These are phyloP conservation scores for Phylloporus rhodoxanthus DNA, from an alignment of 768 basidiomycete genomes.

Conservation along the genomic window DNA sequence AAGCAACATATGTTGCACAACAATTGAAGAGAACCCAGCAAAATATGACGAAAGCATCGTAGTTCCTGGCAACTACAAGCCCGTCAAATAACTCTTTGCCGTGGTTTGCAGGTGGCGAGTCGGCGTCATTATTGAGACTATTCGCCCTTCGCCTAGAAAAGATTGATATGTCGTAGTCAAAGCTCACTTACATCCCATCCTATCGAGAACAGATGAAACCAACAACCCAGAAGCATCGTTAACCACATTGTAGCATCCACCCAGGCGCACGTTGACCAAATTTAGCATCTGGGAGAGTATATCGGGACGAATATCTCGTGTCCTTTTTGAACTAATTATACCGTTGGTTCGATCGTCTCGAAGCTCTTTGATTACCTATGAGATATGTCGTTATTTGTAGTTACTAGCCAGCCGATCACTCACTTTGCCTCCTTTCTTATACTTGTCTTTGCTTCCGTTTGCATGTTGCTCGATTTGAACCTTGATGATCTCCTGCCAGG, in stretches of 20 bases:
- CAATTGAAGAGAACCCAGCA: constrained; percentile 78
- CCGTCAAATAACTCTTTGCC: constrained; percentile 83
- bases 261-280: constrained; percentile 76
- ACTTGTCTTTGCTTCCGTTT: constrained; percentile 99
- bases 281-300: constrained; percentile 84
- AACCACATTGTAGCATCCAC: constrained; percentile 80
- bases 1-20: constrained; percentile 77
- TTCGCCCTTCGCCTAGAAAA: constrained; percentile 62
- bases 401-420: constrained; percentile 19
- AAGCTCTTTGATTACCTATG: constrained; percentile 81
- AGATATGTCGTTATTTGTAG: neutral
- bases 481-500: constrained; percentile 90
- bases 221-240: constrained; percentile 91
- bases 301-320: constrained; percentile 77
- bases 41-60: constrained; percentile 77
- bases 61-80: constrained; percentile 78
- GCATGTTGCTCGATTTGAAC: constrained; percentile 91
- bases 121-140: constrained; percentile 82
- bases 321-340: constrained; percentile 86
- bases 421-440: constrained; percentile 95
- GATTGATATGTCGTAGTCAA: neutral
- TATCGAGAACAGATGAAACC: constrained; percentile 76
- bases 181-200: constrained; percentile 65
- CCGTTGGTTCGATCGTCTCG: constrained; percentile 79
- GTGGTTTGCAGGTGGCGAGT: constrained; percentile 79